A percentile compares a stretch with the other conserved stretches of the same genome.
Conservation (phyloP, 176 grass and related monocot species). For the Zoysia japonica region DNA sequence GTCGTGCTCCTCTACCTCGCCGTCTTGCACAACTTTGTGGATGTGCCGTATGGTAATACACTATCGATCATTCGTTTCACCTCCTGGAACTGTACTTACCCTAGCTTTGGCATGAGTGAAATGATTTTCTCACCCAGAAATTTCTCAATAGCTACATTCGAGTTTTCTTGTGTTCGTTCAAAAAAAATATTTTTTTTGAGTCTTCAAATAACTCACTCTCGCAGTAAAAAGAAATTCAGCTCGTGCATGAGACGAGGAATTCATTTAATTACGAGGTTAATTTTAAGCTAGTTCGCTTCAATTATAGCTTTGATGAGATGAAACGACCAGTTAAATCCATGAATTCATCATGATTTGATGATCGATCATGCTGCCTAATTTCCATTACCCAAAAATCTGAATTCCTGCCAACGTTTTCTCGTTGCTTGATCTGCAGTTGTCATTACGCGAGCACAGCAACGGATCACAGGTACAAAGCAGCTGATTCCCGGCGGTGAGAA, state of each 20-base stretch:
- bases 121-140: neutral
- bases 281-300: neutral
- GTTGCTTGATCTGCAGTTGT: neutral
- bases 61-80: neutral
- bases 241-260: neutral
- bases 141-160: neutral
- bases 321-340: too few species aligned
- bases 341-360: too few species aligned
- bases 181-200: neutral
- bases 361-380: too few species aligned
- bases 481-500: neutral
- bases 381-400: neutral
- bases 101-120: neutral
- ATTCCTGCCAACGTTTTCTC: neutral
- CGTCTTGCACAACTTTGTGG: conserved; percentile 44
- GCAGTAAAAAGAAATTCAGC: neutral
- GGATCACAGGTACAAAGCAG: neutral
- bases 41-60: neutral
- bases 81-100: neutral
- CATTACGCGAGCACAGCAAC: neutral
- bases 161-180: too few species aligned
- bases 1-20: conserved; percentile 61
- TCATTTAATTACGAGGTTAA: neutral
- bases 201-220: neutral
- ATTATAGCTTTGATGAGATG: too few species aligned